phyloP scores from a whole-genome alignment of 257 asterid species.

The Solanum piurae region DNA sequence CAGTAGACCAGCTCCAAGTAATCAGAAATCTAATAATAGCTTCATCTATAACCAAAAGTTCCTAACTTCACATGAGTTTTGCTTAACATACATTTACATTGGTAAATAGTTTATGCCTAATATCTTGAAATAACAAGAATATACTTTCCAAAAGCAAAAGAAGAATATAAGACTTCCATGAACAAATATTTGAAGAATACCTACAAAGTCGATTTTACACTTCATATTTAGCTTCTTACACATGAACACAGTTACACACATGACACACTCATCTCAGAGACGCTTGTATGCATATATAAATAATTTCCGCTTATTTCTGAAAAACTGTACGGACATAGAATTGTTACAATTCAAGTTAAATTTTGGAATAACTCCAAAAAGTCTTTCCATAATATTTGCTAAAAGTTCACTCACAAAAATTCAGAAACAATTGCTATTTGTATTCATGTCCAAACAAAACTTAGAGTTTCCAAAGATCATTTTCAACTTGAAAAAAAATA shows the following conservation, averaged over 20 bases:
- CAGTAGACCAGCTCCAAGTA: neutral
- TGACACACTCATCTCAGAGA: neutral
- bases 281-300: neutral
- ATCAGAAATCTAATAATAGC: neutral
- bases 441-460: neutral
- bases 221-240: too few species aligned
- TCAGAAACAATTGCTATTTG: neutral
- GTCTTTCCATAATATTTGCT: too few species aligned
- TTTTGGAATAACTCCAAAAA: neutral
- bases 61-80: neutral
- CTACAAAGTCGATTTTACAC: neutral
- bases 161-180: neutral
- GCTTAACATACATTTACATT: neutral
- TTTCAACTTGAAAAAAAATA: neutral
- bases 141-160: neutral
- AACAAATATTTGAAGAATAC: neutral
- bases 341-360: too few species aligned
- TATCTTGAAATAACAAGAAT: neutral
- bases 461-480: neutral
- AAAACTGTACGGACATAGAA: neutral
- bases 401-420: neutral
- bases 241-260: neutral
- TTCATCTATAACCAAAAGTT: neutral
- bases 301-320: neutral
- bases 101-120: neutral